These are phyloP conservation scores for Plasmodium ovale DNA, from an alignment of 169 alveolate genomes.

Conservation along the genomic window DNA sequence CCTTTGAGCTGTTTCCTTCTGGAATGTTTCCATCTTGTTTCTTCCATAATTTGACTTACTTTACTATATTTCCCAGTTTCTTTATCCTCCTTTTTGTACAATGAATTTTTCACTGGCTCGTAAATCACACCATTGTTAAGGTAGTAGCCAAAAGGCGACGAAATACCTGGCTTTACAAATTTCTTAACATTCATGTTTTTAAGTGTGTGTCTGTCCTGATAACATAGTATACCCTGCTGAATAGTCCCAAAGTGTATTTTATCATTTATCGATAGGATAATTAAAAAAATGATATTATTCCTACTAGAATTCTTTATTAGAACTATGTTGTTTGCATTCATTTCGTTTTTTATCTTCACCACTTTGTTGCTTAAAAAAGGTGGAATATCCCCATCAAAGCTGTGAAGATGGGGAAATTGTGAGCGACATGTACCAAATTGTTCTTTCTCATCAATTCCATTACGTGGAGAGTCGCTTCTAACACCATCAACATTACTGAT, in stretches of 20 bases:
- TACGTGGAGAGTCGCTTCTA: too few species aligned
- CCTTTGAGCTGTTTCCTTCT: not conserved
- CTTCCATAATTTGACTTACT: not conserved
- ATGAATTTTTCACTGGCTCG: too few species aligned
- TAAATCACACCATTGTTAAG: slow-evolving; percentile 26
- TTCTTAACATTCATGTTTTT: slow-evolving; percentile 11
- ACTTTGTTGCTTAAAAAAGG: slow-evolving; percentile 6
- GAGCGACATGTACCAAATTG: too few species aligned
- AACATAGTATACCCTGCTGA: not conserved
- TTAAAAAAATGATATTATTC: slow-evolving; percentile 10
- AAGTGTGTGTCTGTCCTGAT: not conserved
- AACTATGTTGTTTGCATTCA: slow-evolving; percentile 25
- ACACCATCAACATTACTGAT: too few species aligned
- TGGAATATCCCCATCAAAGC: too few species aligned
- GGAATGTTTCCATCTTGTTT: not conserved
- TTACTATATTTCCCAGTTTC: too few species aligned
- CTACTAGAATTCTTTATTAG: slow-evolving; percentile 30
- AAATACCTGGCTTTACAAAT: not conserved
- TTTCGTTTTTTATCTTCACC: not conserved
- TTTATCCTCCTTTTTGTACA: too few species aligned
- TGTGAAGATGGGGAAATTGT: too few species aligned
- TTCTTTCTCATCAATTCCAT: too few species aligned
- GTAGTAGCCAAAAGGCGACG: not conserved
- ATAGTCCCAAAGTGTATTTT: slow-evolving; percentile 14
- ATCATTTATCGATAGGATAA: slow-evolving; percentile 19